phyloP scores from a whole-genome alignment of 352 stramenopile species.

The Blastocystis sp. region DNA sequence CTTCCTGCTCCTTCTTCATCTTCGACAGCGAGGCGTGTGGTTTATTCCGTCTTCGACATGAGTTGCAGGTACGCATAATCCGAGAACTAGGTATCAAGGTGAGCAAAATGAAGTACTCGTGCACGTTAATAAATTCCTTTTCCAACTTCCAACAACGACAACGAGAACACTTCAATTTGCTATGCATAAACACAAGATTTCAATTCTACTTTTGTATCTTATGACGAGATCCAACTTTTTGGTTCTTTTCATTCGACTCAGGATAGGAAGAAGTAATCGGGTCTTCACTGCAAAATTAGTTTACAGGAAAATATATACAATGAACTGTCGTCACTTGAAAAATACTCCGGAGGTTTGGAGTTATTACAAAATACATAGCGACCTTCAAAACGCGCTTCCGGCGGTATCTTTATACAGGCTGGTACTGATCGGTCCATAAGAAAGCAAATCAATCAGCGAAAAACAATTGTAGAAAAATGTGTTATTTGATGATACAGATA shows the following conservation, averaged over 20 bases:
- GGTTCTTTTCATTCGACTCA: background rate
- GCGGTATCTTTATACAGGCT: background rate
- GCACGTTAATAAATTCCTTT: background rate
- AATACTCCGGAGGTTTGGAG: background rate
- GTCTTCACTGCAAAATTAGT: background rate
- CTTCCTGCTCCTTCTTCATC: background rate
- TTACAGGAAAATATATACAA: background rate
- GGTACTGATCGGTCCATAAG: background rate
- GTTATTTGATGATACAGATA: background rate
- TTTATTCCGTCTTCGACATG: background rate
- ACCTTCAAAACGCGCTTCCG: background rate
- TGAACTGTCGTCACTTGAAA: background rate
- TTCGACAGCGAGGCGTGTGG: background rate
- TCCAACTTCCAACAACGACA: constrained; percentile 46
- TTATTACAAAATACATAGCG: background rate
- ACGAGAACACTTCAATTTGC: constrained; percentile 45
- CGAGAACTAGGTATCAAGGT: background rate
- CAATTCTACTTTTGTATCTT: background rate
- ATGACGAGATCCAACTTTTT: background rate
- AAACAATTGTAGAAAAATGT: too few species aligned
- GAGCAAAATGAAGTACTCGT: background rate
- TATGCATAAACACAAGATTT: background rate
- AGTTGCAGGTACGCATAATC: constrained; percentile 55
- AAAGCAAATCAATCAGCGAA: too few species aligned
- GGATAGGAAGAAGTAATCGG: background rate